Percentiles rank a stretch among this genome's conserved stretches.
Conservation (phyloP, 495 filamentous ascomycete species). For the Hyaloscypha variabilis region DNA sequence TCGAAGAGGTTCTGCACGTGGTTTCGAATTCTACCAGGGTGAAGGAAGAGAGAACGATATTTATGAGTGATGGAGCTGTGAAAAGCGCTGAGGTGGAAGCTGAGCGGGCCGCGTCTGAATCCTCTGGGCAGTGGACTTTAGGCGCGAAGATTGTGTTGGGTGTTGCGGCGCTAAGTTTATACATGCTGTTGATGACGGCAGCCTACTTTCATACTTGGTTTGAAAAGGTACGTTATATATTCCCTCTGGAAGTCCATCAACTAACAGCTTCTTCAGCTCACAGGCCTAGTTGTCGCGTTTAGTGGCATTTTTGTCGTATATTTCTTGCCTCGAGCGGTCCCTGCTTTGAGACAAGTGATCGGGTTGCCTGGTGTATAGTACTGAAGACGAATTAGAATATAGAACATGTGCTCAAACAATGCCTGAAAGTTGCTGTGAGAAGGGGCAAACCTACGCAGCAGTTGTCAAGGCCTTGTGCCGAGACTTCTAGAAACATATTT, state of each 20-base stretch:
- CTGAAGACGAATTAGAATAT: neutral
- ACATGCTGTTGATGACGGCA: conserved; percentile 98
- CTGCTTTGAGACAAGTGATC: conserved; percentile 63
- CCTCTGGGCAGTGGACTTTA: conserved; percentile 38
- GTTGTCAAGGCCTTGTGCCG: no score
- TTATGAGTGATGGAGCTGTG: conserved; percentile 61
- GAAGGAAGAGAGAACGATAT: conserved; percentile 57
- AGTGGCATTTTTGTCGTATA: conserved; percentile 72
- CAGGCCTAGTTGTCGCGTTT: conserved; percentile 72
- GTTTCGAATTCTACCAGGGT: conserved; percentile 46
- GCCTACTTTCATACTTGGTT: conserved; percentile 98
- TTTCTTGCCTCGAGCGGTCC: conserved; percentile 69
- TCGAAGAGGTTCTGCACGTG: conserved; percentile 75
- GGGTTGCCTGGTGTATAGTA: conserved; percentile 73
- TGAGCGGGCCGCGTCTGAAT: conserved; percentile 22
- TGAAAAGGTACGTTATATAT: conserved; percentile 72
- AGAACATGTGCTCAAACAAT: neutral
- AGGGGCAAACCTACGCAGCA: no score
- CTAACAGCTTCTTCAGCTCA: conserved; percentile 53
- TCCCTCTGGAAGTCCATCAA: neutral
- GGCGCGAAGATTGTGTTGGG: conserved; percentile 51
- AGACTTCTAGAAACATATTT: no score
- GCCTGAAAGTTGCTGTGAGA: no score
- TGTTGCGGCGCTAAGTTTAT: conserved; percentile 69
- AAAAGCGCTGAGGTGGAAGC: conserved; percentile 50